These are phyloP conservation scores for Carex pumila DNA, from an alignment of 176 grass and related monocot species.

Conservation along the genomic window DNA sequence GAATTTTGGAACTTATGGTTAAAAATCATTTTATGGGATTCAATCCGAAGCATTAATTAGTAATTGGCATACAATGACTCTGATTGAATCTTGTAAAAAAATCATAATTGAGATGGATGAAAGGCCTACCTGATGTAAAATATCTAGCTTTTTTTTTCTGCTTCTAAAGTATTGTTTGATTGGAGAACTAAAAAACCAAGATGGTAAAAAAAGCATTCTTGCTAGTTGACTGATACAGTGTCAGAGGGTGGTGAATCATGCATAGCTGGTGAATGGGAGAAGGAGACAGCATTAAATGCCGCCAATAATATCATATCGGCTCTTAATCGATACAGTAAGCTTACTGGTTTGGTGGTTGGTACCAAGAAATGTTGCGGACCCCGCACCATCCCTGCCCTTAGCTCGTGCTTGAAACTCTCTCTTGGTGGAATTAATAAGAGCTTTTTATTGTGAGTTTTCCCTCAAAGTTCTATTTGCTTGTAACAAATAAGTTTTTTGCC, in stretches of 20 bases:
- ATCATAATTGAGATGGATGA: background rate
- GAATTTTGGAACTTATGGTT: too few species aligned
- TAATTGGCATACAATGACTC: background rate
- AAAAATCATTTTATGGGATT: background rate
- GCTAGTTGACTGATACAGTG: constrained; percentile 79
- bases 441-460: constrained; percentile 94
- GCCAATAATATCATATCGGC: constrained; percentile 55
- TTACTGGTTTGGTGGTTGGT: constrained; percentile 71
- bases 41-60: background rate
- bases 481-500: background rate
- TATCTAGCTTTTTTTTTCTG: background rate
- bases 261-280: constrained; percentile 50
- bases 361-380: constrained; percentile 47
- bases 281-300: constrained; percentile 50
- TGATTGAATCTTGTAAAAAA: background rate
- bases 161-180: constrained; percentile 1
- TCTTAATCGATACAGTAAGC: constrained; percentile 60
- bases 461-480: constrained; percentile 13
- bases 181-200: constrained; percentile 14
- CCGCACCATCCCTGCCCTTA: constrained; percentile 53
- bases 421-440: constrained; percentile 99
- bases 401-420: constrained; percentile 70
- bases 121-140: background rate
- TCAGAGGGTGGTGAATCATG: constrained; percentile 48
- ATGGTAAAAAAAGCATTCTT: constrained; percentile 59